These are phyloP conservation scores for Herpetomonas tarakana DNA, from an alignment of 208 protist genomes.

Conservation along the genomic window DNA sequence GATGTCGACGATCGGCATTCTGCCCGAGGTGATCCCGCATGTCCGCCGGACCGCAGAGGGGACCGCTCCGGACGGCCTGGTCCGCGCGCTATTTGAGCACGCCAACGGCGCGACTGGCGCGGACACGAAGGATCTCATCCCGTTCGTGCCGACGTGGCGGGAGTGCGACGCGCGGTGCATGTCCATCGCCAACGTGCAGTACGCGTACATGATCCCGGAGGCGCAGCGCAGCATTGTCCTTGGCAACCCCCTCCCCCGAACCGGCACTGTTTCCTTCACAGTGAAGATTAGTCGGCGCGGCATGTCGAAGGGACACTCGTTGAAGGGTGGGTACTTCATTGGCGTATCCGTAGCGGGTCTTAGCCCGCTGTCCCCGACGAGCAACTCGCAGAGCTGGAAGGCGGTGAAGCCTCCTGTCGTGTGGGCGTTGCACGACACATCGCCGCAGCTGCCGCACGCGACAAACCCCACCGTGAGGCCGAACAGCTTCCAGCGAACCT, in stretches of 20 bases:
- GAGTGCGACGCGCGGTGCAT: conserved; percentile 80
- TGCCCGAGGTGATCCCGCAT: conserved; percentile 80
- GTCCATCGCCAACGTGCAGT: conserved; percentile 66
- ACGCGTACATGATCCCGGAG: conserved; percentile 75
- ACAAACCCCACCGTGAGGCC: conserved; percentile 87
- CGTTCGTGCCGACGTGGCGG: conserved; percentile 73
- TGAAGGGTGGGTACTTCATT: conserved; percentile 90
- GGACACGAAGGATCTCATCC: conserved; percentile 36
- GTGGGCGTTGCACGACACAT: conserved; percentile 89
- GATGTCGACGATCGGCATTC: conserved; percentile 72
- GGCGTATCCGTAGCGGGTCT: conserved; percentile 69
- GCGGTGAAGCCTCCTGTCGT: conserved; percentile 81
- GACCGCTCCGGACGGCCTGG: conserved; percentile 41
- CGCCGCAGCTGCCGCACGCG: conserved; percentile 85
- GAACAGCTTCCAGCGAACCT: conserved; percentile 89
- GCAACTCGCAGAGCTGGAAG: conserved; percentile 88
- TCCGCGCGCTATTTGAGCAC: conserved; percentile 75
- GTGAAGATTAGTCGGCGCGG: conserved; percentile 73
- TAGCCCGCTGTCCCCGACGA: conserved; percentile 65
- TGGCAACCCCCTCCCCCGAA: conserved; percentile 74
- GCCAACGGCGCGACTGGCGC: conserved; percentile 25
- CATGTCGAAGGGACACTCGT: conserved; percentile 84
- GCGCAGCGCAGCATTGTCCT: conserved; percentile 86
- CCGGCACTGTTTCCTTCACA: conserved; percentile 78
- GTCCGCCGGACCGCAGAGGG: conserved; percentile 47